Conservation (phyloP, 169 alveolate species). For the Pseudocohnilembus persalinus region DNA sequence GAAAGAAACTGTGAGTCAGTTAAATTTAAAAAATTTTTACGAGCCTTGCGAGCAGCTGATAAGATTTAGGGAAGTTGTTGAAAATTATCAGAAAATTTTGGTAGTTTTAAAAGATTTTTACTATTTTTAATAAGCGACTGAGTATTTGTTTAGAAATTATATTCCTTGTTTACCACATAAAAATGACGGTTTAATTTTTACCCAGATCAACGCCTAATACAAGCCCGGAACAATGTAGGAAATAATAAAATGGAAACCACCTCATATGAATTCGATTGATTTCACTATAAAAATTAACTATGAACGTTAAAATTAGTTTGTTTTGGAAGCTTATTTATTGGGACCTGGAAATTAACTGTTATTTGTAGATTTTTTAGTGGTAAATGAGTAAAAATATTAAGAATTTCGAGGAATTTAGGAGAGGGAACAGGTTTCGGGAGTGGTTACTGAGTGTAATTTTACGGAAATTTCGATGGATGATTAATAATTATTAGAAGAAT, state of each 20-base stretch:
- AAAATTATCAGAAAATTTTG: conserved; percentile 1
- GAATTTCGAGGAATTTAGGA: not conserved
- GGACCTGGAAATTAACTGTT: not conserved
- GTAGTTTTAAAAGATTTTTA: conserved; percentile 89
- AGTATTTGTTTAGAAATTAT: conserved; percentile 67
- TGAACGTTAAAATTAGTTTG: conserved; percentile 1
- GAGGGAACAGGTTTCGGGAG: no score
- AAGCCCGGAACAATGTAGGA: conserved; percentile 94
- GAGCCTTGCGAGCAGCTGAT: not conserved
- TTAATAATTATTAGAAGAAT: not conserved
- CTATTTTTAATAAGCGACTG: conserved; percentile 80
- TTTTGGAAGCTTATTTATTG: not conserved
- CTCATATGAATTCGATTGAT: conserved; percentile 93
- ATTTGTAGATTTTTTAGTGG: conserved; percentile 8
- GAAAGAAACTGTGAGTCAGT: not conserved
- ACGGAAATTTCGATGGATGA: not conserved
- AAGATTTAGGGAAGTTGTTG: not conserved
- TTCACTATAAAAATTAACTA: conserved; percentile 37
- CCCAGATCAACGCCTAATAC: conserved; percentile 91
- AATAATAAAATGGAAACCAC: conserved; percentile 96
- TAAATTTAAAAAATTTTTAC: not conserved
- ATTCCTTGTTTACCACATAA: conserved; percentile 91
- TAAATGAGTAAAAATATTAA: no score
- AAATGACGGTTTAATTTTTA: conserved; percentile 95
- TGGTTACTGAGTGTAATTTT: not conserved